These are phyloP conservation scores for Wickerhamiella kurtzmanii DNA, from an alignment of 805 yeast genomes.

Conservation along the genomic window DNA sequence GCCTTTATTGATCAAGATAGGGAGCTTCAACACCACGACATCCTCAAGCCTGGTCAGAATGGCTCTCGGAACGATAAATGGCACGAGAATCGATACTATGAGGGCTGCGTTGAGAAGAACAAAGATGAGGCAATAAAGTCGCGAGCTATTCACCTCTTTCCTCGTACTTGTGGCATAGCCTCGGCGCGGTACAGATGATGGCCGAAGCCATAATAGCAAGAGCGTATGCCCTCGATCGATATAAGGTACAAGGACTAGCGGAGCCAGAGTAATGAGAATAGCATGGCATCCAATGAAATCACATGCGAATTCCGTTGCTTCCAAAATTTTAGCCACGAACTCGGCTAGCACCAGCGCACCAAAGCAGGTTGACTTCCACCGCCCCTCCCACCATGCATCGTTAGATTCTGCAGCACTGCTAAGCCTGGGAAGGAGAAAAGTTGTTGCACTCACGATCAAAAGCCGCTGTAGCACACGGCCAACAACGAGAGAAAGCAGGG, in stretches of 20 bases:
- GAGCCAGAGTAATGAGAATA: conserved; percentile 67
- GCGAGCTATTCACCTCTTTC: conserved; percentile 35
- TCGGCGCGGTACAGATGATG: conserved; percentile 65
- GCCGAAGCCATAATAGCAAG: conserved; percentile 91
- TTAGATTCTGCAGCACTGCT: conserved; percentile 42
- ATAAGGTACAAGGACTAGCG: conserved; percentile 63
- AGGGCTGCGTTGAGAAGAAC: conserved; percentile 2
- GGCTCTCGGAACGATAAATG: conserved; percentile 3
- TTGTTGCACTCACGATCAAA: conserved; percentile 33
- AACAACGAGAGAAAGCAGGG: conserved; percentile 49
- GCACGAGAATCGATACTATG: conserved; percentile 3
- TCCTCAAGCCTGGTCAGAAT: not conserved
- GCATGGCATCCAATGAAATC: conserved; percentile 80
- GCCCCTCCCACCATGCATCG: conserved; percentile 49
- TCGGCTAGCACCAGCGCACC: conserved; percentile 77
- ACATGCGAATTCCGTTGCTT: conserved; percentile 78
- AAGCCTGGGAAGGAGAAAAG: conserved; percentile 47
- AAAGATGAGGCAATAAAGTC: conserved; percentile 8
- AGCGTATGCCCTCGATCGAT: conserved; percentile 85
- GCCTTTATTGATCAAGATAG: not conserved
- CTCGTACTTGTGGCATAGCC: conserved; percentile 72
- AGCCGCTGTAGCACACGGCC: conserved; percentile 42
- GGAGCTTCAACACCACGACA: not conserved
- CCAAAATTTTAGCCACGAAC: conserved; percentile 70
- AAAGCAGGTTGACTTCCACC: conserved; percentile 48